Conservation (phyloP, 1,284 basidiomycete genomes). For the Bothia castanella region DNA sequence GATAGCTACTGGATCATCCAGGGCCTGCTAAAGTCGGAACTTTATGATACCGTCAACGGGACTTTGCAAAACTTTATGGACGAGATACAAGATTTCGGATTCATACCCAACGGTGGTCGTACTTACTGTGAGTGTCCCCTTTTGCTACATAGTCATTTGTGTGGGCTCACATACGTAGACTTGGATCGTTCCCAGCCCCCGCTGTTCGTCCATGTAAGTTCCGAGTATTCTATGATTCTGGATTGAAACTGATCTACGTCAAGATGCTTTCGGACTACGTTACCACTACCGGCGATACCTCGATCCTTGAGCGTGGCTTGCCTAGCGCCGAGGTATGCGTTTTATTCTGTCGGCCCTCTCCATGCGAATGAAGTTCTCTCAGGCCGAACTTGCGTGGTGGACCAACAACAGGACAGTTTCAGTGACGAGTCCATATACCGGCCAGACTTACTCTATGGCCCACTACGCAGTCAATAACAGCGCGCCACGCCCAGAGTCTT, state of each 20-base stretch:
- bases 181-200: slow-evolving; percentile 89
- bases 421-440: slow-evolving; percentile 73
- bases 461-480: slow-evolving; percentile 77
- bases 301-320: slow-evolving; percentile 58
- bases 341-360: slow-evolving; percentile 34
- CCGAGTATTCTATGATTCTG: neutral
- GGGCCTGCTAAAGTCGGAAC: slow-evolving; percentile 75
- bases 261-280: neutral
- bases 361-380: slow-evolving; percentile 17
- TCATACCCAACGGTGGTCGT: slow-evolving; percentile 90
- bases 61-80: slow-evolving; percentile 94
- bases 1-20: slow-evolving; percentile 86
- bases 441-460: slow-evolving; percentile 61
- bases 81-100: slow-evolving; percentile 74
- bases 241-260: neutral
- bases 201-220: slow-evolving; percentile 69
- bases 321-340: slow-evolving; percentile 52
- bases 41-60: slow-evolving; percentile 69
- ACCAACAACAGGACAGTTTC: slow-evolving; percentile 65
- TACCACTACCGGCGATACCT: slow-evolving; percentile 51
- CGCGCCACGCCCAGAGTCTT: slow-evolving; percentile 88
- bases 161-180: slow-evolving; percentile 42
- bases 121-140: slow-evolving; percentile 61
- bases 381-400: slow-evolving; percentile 86
- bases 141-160: slow-evolving; percentile 7